Conservation (phyloP, 1,139 yeast species). For the Pichia sp. region DNA sequence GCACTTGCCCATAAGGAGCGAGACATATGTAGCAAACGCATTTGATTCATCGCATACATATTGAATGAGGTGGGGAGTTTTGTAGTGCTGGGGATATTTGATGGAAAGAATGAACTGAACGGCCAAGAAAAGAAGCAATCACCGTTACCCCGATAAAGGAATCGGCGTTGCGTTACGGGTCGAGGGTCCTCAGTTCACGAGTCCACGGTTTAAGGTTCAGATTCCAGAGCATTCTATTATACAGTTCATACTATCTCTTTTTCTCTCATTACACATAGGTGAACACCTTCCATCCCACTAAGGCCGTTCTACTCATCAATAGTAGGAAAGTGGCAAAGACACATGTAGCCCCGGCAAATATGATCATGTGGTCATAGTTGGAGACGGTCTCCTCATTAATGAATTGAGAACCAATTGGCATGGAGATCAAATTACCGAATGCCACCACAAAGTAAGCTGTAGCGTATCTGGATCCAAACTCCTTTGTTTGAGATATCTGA, state of each 20-base stretch:
- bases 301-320: constrained; percentile 28
- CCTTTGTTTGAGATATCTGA: constrained; percentile 57
- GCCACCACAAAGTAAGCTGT: constrained; percentile 61
- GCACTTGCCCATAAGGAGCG: too few species aligned
- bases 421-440: constrained; percentile 46
- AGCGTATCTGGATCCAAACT: constrained; percentile 64
- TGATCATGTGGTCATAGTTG: constrained; percentile 29
- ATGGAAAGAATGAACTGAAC: background rate
- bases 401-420: constrained; percentile 49
- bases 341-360: constrained; percentile 30
- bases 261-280: constrained; percentile 15
- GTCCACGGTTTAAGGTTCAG: too few species aligned
- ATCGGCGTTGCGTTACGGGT: too few species aligned
- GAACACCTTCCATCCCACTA: constrained; percentile 28
- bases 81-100: too few species aligned
- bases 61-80: too few species aligned
- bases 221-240: too few species aligned
- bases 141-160: too few species aligned
- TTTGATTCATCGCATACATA: too few species aligned
- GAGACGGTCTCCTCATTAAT: constrained; percentile 29
- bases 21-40: too few species aligned
- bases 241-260: too few species aligned
- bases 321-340: constrained; percentile 24
- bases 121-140: background rate
- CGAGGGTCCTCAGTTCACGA: too few species aligned